Conservation (phyloP, 306 rosid genomes). For the Cicer judaicum region DNA sequence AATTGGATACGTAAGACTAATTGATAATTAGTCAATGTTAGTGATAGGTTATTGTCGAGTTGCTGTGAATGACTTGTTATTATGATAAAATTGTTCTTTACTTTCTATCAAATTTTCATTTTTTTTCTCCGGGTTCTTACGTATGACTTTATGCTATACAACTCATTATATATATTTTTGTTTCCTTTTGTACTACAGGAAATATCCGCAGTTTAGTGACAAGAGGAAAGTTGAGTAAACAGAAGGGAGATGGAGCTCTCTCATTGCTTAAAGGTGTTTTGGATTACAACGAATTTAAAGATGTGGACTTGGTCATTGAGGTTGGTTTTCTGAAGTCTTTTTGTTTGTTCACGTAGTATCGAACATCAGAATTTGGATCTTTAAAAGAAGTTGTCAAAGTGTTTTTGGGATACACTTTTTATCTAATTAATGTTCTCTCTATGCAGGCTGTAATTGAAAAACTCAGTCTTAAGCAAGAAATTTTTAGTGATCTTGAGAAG, state of each 20-base stretch:
- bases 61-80: slow-evolving; percentile 22
- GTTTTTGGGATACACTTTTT: not conserved
- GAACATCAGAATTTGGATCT: slow-evolving; percentile 22
- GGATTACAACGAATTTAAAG: slow-evolving; percentile 82
- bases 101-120: not conserved
- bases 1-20: not conserved
- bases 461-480: slow-evolving; percentile 77
- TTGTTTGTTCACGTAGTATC: slow-evolving; percentile 17
- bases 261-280: slow-evolving; percentile 80
- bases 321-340: slow-evolving; percentile 50
- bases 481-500: slow-evolving; percentile 87
- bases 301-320: slow-evolving; percentile 95
- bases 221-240: slow-evolving; percentile 71
- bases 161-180: slow-evolving; percentile 14
- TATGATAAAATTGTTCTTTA: not conserved
- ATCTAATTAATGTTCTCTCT: slow-evolving; percentile 19
- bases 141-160: slow-evolving; percentile 9
- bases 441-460: slow-evolving; percentile 91
- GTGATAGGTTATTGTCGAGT: not conserved
- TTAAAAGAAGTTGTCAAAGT: slow-evolving; percentile 19
- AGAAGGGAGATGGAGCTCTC: slow-evolving; percentile 69
- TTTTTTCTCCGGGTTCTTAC: too few relatives aligned
- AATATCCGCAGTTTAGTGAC: slow-evolving; percentile 71
- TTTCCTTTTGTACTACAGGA: slow-evolving; percentile 56
- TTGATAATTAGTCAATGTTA: slow-evolving; percentile 8